phyloP scores from a whole-genome alignment of 2,329 filamentous ascomycete genomes.

The Xylaria sp. region DNA sequence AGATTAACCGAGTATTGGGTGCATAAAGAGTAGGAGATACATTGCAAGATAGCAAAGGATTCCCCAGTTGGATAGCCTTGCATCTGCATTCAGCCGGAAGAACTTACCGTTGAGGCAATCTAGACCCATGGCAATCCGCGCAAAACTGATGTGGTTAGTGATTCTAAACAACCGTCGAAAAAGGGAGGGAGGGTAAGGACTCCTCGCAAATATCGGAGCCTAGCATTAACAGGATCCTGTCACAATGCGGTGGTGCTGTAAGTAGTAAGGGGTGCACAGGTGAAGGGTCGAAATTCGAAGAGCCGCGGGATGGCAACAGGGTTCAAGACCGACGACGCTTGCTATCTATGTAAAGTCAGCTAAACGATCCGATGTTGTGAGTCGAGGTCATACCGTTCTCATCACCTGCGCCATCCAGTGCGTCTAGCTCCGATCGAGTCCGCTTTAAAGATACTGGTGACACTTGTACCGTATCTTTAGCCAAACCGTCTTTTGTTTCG shows the following conservation, averaged over 20 bases:
- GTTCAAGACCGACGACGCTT: slow-evolving; percentile 63
- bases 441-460: slow-evolving; percentile 48
- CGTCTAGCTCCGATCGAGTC: slow-evolving; percentile 44
- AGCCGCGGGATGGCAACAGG: slow-evolving; percentile 30
- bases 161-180: slow-evolving; percentile 31
- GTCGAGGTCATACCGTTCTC: slow-evolving; percentile 45
- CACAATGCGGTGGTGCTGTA: slow-evolving; percentile 31
- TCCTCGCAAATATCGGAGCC: slow-evolving; percentile 35
- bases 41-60: slow-evolving; percentile 23
- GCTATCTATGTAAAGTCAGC: slow-evolving; percentile 54
- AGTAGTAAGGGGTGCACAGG: slow-evolving; percentile 21
- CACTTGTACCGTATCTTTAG: slow-evolving; percentile 49
- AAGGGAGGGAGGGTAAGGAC: slow-evolving; percentile 23
- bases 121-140: slow-evolving; percentile 19
- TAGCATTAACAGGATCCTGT: slow-evolving; percentile 42
- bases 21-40: slow-evolving; percentile 19
- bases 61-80: slow-evolving; percentile 8
- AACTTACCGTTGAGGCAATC: slow-evolving; percentile 42
- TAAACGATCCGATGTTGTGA: neutral
- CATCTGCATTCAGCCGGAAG: slow-evolving; percentile 16
- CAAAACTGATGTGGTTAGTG: slow-evolving; percentile 43
- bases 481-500: slow-evolving; percentile 34
- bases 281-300: slow-evolving; percentile 21
- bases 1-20: slow-evolving; percentile 25
- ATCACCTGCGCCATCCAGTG: slow-evolving; percentile 40